These are phyloP conservation scores for Fusarium vanettenii DNA, from an alignment of 2,329 filamentous ascomycete genomes.

Conservation along the genomic window DNA sequence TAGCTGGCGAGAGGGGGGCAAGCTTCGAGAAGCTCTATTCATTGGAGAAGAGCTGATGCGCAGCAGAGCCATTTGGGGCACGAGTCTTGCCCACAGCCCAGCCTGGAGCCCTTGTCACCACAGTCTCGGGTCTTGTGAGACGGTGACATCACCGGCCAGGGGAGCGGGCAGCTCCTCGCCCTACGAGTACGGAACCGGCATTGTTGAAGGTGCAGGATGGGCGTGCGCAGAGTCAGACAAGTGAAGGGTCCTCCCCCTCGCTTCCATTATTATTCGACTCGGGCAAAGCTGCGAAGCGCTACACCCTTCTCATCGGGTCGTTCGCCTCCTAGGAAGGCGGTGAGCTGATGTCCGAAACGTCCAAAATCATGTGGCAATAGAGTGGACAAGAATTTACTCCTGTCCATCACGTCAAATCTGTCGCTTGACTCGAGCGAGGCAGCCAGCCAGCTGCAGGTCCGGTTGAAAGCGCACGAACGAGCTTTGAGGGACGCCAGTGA, in stretches of 20 bases:
- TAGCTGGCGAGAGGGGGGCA: background rate
- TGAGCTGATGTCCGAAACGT: conserved; percentile 27
- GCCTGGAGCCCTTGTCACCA: conserved; percentile 34
- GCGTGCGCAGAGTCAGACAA: conserved; percentile 21
- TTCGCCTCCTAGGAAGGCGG: conserved; percentile 28
- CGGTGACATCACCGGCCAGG: conserved; percentile 42
- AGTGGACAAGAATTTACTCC: conserved; percentile 15
- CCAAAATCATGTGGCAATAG: conserved; percentile 6
- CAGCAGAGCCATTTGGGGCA: conserved; percentile 1
- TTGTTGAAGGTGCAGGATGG: conserved; percentile 14
- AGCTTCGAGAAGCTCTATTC: conserved; percentile 5
- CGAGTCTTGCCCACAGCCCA: background rate
- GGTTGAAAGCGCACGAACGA: conserved; percentile 12
- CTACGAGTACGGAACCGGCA: conserved; percentile 16
- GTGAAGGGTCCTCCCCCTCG: conserved; percentile 28
- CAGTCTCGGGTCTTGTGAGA: conserved; percentile 35
- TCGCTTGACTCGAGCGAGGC: conserved; percentile 8
- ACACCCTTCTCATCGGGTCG: conserved; percentile 11
- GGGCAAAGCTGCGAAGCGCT: conserved; percentile 3
- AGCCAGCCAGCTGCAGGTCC: conserved; percentile 2
- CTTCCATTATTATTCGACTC: conserved; percentile 32
- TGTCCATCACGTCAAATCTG: background rate
- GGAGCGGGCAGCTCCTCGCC: conserved; percentile 27
- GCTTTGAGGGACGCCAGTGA: background rate
- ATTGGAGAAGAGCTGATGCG: conserved; percentile 7